phyloP scores from a whole-genome alignment of 768 basidiomycete species.

The Gloeopeniophorella convolvens region DNA sequence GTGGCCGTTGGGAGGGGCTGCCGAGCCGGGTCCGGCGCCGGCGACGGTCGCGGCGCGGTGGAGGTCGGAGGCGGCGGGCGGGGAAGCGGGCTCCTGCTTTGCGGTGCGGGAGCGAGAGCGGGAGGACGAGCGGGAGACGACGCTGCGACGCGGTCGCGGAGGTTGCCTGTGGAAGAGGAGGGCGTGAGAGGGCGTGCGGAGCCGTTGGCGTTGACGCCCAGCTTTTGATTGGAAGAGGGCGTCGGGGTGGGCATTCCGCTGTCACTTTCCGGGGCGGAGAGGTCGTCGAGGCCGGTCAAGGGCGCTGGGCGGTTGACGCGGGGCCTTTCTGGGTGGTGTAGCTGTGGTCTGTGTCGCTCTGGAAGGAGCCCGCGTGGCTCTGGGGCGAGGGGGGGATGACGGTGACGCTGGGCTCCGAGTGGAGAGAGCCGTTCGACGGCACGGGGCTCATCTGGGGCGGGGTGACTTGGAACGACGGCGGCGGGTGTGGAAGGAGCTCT shows the following conservation, averaged over 20 bases:
- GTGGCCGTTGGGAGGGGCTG: conserved; percentile 15
- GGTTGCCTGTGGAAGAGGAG: conserved; percentile 17
- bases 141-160: conserved; percentile 17
- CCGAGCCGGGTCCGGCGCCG: background rate
- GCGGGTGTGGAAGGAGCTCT: background rate
- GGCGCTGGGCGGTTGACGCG: conserved; percentile 11
- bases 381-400: conserved; percentile 31
- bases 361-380: conserved; percentile 20
- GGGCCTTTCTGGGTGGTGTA: conserved; percentile 14
- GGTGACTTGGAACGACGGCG: background rate
- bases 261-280: background rate
- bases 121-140: conserved; percentile 16
- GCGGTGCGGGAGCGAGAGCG: conserved; percentile 4
- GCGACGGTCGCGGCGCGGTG: background rate
- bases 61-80: background rate
- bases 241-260: conserved; percentile 17
- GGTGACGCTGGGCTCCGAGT: conserved; percentile 27
- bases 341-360: conserved; percentile 14
- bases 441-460: background rate
- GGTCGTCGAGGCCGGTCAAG: conserved; percentile 11
- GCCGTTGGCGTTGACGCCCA: background rate
- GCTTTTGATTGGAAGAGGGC: background rate
- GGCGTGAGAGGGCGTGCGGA: conserved; percentile 6
- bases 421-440: conserved; percentile 19
- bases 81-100: background rate